A percentile compares a stretch with the other conserved stretches of the same genome.
Evolutionary conservation across 441 rosid genomes (phyloP).

Genomic region (Corymbia calophylla): DNA sequence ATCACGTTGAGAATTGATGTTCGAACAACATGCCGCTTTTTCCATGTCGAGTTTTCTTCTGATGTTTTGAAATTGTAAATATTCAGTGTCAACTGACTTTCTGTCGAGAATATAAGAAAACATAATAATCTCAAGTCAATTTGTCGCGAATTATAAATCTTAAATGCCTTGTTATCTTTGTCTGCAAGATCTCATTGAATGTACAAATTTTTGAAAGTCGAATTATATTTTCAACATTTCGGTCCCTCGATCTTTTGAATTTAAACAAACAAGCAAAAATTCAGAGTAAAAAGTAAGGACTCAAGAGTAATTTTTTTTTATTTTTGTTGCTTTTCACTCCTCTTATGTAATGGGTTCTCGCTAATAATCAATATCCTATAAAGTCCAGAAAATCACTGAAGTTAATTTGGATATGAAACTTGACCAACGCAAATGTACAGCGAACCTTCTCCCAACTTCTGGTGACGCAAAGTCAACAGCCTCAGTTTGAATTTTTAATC

Average conservation of each 20-base stretch:
- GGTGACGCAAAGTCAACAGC: not conserved
- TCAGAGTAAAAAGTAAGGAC: not conserved
- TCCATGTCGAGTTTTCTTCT: fast-evolving
- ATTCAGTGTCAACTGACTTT: fast-evolving
- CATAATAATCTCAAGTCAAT: not conserved
- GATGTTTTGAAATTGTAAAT: not conserved
- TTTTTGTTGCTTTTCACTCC: not conserved
- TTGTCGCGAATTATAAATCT: fast-evolving
- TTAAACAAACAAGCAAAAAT: not conserved
- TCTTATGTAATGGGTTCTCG: not conserved
- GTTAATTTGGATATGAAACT: not conserved
- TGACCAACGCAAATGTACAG: too few species aligned
- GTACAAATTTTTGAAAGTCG: fast-evolving
- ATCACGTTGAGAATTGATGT: too few species aligned
- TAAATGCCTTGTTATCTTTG: not conserved
- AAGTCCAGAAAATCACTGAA: not conserved
- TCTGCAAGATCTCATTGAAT: not conserved
- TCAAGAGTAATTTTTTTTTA: not conserved
- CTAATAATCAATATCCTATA: too few species aligned
- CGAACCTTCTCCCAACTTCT: not conserved
- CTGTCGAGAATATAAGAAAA: not conserved
- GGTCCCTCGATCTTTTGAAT: fast-evolving
- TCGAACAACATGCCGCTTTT: not conserved
- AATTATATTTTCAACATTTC: not conserved
- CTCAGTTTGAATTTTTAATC: not conserved